Evolutionary conservation across 2,329 filamentous ascomycete genomes (phyloP).

Genomic region (Cryphonectria parasitica): DNA sequence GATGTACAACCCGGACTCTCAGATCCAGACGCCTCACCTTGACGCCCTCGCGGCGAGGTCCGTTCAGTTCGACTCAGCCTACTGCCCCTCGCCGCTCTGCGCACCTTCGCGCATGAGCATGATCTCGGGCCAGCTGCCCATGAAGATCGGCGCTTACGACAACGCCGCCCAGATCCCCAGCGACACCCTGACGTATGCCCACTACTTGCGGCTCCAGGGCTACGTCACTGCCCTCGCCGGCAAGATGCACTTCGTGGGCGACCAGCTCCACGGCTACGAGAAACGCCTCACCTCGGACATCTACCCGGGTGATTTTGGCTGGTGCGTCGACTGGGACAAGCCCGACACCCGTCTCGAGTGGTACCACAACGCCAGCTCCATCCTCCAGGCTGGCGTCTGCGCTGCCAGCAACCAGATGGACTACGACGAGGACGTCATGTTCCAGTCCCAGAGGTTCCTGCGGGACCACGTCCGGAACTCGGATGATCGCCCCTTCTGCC

Average conservation of each 20-base stretch:
- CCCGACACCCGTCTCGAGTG: conserved; percentile 85
- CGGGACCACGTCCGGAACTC: conserved; percentile 88
- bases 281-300: conserved; percentile 92
- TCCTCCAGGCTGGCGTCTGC: conserved; percentile 85
- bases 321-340: conserved; percentile 95
- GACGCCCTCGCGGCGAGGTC: conserved; percentile 79
- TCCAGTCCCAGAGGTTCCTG: conserved; percentile 84
- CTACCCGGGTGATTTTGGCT: conserved; percentile 92
- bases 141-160: conserved; percentile 90
- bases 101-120: conserved; percentile 92
- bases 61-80: conserved; percentile 91
- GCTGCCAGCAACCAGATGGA: conserved; percentile 93
- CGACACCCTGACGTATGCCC: conserved; percentile 87
- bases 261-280: conserved; percentile 94
- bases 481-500: conserved; percentile 75
- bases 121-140: conserved; percentile 89
- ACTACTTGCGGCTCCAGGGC: conserved; percentile 82
- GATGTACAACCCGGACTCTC: conserved; percentile 86
- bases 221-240: conserved; percentile 91
- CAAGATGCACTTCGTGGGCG: conserved; percentile 97
- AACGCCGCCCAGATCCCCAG: conserved; percentile 85
- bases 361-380: conserved; percentile 96
- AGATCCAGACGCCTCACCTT: conserved; percentile 90
- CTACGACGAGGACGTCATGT: conserved; percentile 96
- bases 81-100: conserved; percentile 91